Evolutionary conservation across 2,329 filamentous ascomycete species (phyloP).

Genomic region (Pseudogymnoascus sp.): DNA sequence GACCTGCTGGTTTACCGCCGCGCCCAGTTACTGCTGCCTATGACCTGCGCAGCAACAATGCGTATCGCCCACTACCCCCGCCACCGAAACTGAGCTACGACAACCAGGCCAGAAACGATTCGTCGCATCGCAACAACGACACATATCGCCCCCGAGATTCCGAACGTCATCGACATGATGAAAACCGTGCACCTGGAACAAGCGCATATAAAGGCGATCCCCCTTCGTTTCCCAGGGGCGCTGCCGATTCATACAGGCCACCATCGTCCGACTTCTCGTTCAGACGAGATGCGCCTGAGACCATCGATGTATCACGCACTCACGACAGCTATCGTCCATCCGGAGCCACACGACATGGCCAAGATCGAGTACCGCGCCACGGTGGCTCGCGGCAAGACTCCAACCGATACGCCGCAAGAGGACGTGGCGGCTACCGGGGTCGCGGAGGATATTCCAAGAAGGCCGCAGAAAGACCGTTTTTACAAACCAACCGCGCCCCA

Average conservation of each 20-base stretch:
- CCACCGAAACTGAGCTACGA: slow-evolving; percentile 4
- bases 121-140: slow-evolving; percentile 6
- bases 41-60: not conserved
- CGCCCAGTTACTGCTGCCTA: slow-evolving; percentile 4
- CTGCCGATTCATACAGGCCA: slow-evolving; percentile 19
- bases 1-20: slow-evolving; percentile 9
- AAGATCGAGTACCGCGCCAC: slow-evolving; percentile 4
- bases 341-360: slow-evolving; percentile 19
- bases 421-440: slow-evolving; percentile 23
- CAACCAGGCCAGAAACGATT: not conserved
- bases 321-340: slow-evolving; percentile 20
- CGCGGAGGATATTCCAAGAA: slow-evolving; percentile 21
- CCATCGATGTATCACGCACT: slow-evolving; percentile 21
- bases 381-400: not conserved
- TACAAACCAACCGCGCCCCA: slow-evolving; percentile 29
- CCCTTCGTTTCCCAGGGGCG: slow-evolving; percentile 4
- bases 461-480: slow-evolving; percentile 28
- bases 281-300: slow-evolving; percentile 26
- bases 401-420: not conserved
- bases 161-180: not conserved
- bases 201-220: slow-evolving; percentile 10
- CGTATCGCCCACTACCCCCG: not conserved
- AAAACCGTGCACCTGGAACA: slow-evolving; percentile 15
- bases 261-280: slow-evolving; percentile 24
- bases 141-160: not conserved